Conservation (phyloP, 257 asterid species). For the Gentiana macrophylla region DNA sequence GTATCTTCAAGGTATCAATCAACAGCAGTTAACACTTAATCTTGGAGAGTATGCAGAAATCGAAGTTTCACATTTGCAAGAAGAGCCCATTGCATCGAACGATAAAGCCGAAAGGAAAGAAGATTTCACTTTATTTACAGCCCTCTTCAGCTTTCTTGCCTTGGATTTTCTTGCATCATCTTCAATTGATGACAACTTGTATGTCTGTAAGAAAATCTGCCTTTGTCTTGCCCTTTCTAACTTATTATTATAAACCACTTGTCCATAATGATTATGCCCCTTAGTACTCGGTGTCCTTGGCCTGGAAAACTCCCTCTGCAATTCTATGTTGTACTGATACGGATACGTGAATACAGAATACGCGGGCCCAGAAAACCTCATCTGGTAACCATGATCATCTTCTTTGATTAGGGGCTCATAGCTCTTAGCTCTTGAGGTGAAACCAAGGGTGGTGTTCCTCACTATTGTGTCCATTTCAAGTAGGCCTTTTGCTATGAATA, state of each 20-base stretch:
- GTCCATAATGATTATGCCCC: neutral
- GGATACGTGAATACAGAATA: too few relatives aligned
- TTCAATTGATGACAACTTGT: neutral
- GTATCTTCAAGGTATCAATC: neutral
- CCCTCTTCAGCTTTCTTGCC: conserved; percentile 1
- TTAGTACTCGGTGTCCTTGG: conserved; percentile 1
- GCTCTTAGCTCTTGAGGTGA: conserved; percentile 13
- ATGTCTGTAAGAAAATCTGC: conserved; percentile 2
- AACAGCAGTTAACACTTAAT: conserved; percentile 1
- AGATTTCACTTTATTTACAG: conserved; percentile 1
- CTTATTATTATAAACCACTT: neutral
- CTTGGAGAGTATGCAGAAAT: conserved; percentile 2
- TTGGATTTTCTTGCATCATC: conserved; percentile 1
- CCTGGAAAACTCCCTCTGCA: neutral
- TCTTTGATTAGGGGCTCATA: conserved; percentile 5
- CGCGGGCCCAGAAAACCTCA: neutral
- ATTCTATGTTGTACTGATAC: neutral
- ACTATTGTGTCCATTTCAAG: conserved; percentile 17
- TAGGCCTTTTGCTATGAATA: neutral
- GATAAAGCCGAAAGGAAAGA: conserved; percentile 1
- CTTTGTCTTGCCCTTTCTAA: conserved; percentile 3
- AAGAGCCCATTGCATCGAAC: neutral
- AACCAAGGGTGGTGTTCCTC: conserved; percentile 21
- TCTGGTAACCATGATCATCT: neutral
- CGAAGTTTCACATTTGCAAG: conserved; percentile 1